These are phyloP conservation scores for Trichosporon coremiiforme DNA, from an alignment of 1,284 basidiomycete species.

Conservation along the genomic window DNA sequence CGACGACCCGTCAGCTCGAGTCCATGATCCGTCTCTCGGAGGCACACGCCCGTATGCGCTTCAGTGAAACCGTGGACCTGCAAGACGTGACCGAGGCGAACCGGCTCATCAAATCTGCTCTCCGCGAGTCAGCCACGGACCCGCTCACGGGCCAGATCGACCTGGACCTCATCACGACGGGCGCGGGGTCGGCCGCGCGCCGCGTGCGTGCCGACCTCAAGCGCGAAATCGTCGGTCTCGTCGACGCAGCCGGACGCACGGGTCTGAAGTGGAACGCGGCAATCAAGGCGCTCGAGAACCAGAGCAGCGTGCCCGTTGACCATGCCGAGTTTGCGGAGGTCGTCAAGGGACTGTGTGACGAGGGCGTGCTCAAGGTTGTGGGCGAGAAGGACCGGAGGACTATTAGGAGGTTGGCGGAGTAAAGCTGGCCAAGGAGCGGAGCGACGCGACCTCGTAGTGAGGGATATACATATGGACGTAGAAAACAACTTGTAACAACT, in stretches of 20 bases:
- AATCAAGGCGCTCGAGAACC: slow-evolving; percentile 70
- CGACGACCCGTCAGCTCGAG: slow-evolving; percentile 95
- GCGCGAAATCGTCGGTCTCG: slow-evolving; percentile 67
- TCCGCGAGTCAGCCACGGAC: slow-evolving; percentile 91
- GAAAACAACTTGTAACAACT: not conserved
- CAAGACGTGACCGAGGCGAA: slow-evolving; percentile 87
- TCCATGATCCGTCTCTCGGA: slow-evolving; percentile 97
- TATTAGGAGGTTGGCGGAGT: slow-evolving; percentile 60
- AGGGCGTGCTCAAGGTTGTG: slow-evolving; percentile 78
- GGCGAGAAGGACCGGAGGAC: slow-evolving; percentile 82
- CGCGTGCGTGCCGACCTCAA: slow-evolving; percentile 81
- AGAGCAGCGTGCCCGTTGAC: slow-evolving; percentile 78
- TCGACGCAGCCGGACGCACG: slow-evolving; percentile 65
- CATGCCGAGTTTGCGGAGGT: slow-evolving; percentile 78
- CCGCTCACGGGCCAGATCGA: slow-evolving; percentile 89
- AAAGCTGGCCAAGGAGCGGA: not conserved
- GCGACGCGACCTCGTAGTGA: not conserved
- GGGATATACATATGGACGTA: not conserved
- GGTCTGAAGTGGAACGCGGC: slow-evolving; percentile 80
- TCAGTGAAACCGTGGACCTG: slow-evolving; percentile 79
- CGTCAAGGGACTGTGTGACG: slow-evolving; percentile 72
- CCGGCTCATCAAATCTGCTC: slow-evolving; percentile 90
- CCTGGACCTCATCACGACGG: slow-evolving; percentile 92
- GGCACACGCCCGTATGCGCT: slow-evolving; percentile 93
- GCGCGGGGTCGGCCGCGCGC: slow-evolving; percentile 80